Evolutionary conservation across 371 early-diverging fungal species (phyloP).

Genomic region (Lichtheimia ornata): DNA sequence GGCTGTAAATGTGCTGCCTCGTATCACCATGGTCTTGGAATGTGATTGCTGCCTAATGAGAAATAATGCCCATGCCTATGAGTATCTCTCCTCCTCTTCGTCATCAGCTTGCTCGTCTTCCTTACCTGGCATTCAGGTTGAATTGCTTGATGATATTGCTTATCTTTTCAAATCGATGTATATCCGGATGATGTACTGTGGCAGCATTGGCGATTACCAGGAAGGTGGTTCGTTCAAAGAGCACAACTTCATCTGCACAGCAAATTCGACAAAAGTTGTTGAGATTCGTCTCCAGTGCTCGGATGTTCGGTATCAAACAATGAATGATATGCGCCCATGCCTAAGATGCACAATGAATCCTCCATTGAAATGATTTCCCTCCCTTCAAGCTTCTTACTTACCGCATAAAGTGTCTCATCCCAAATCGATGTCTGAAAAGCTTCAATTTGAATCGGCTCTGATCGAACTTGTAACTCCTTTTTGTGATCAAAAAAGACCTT

Average conservation of each 20-base stretch:
- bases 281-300: slow-evolving; percentile 75
- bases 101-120: background rate
- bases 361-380: background rate
- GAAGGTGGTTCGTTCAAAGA: slow-evolving; percentile 95
- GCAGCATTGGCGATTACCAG: slow-evolving; percentile 89
- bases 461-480: slow-evolving; percentile 71
- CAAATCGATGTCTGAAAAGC: slow-evolving; percentile 93
- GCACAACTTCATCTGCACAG: slow-evolving; percentile 91
- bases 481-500: slow-evolving; percentile 74
- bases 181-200: slow-evolving; percentile 56
- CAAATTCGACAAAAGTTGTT: slow-evolving; percentile 77
- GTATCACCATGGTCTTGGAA: slow-evolving; percentile 20
- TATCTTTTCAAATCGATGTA: slow-evolving; percentile 88
- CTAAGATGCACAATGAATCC: slow-evolving; percentile 27
- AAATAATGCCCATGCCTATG: background rate
- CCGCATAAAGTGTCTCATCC: slow-evolving; percentile 93
- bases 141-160: slow-evolving; percentile 94
- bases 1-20: slow-evolving; percentile 22
- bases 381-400: slow-evolving; percentile 21
- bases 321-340: slow-evolving; percentile 97
- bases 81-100: no score
- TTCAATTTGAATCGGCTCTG: slow-evolving; percentile 71
- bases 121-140: slow-evolving; percentile 80
- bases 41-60: slow-evolving; percentile 16
- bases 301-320: slow-evolving; percentile 91